Evolutionary conservation across 345 rosid species (phyloP).

Genomic region (Bruguiera gymnorhiza): DNA sequence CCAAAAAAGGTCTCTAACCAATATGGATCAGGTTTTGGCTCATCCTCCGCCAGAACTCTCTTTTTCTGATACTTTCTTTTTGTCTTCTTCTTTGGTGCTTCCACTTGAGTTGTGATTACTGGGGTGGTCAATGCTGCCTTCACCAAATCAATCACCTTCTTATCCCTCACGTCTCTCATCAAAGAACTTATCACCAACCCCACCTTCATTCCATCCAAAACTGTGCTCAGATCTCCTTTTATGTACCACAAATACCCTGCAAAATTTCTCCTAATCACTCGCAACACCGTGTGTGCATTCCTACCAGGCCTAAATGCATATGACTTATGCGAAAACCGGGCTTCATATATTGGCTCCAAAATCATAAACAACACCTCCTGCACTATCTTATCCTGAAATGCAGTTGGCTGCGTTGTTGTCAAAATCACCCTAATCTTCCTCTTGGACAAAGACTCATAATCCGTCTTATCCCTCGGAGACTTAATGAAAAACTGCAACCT

Average conservation of each 20-base stretch:
- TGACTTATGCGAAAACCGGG: slow-evolving; percentile 82
- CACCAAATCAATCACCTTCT: slow-evolving; percentile 85
- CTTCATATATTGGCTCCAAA: slow-evolving; percentile 79
- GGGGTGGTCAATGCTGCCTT: slow-evolving; percentile 79
- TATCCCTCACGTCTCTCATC: slow-evolving; percentile 94
- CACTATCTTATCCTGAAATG: slow-evolving; percentile 93
- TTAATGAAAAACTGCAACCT: slow-evolving; percentile 79
- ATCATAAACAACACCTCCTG: slow-evolving; percentile 88
- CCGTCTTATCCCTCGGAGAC: slow-evolving; percentile 85
- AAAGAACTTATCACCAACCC: slow-evolving; percentile 76
- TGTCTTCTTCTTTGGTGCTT: slow-evolving; percentile 59
- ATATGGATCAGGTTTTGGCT: slow-evolving; percentile 97
- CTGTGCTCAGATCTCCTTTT: slow-evolving; percentile 84
- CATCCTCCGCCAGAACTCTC: slow-evolving; percentile 91
- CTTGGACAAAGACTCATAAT: slow-evolving; percentile 81
- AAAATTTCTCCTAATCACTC: slow-evolving; percentile 86
- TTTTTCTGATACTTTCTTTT: slow-evolving; percentile 93
- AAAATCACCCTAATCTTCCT: slow-evolving; percentile 86
- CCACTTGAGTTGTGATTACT: slow-evolving; percentile 55
- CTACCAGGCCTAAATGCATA: slow-evolving; percentile 92
- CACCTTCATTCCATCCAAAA: slow-evolving; percentile 90
- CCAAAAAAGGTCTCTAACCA: slow-evolving; percentile 95
- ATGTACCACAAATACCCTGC: slow-evolving; percentile 93
- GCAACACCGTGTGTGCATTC: slow-evolving; percentile 74
- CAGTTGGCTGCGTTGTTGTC: slow-evolving; percentile 81